phyloP scores from a whole-genome alignment of 176 grass and related monocot species.

The Avena eriantha region DNA sequence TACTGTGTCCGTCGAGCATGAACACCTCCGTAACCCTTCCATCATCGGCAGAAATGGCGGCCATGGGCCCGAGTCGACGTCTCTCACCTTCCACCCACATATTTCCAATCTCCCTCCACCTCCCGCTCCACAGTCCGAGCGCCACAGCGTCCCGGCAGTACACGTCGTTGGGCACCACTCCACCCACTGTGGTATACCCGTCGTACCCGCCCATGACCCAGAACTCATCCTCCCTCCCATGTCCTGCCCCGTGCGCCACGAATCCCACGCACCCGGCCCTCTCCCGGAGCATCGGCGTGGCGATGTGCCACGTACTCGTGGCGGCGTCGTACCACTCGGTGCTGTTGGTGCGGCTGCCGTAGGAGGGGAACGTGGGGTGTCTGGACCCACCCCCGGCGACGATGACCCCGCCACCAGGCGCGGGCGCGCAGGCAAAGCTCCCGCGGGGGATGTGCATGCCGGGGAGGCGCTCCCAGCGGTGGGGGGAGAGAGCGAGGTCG shows the following conservation, averaged over 20 bases:
- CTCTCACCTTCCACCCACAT: conserved; percentile 90
- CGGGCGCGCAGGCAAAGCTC: conserved; percentile 68
- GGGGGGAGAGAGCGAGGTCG: conserved; percentile 58
- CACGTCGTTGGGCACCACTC: conserved; percentile 75
- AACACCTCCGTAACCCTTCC: conserved; percentile 64
- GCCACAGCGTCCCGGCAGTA: conserved; percentile 81
- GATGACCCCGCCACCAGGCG: conserved; percentile 46
- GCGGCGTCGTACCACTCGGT: conserved; percentile 62
- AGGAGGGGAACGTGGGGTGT: conserved; percentile 72
- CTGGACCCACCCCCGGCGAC: conserved; percentile 82
- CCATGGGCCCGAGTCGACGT: conserved; percentile 59
- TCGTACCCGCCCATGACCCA: conserved; percentile 98
- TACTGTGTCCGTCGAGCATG: conserved; percentile 66
- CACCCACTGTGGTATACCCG: conserved; percentile 61
- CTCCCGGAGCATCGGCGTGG: conserved; percentile 60
- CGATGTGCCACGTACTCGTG: conserved; percentile 52
- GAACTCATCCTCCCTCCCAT: conserved; percentile 71
- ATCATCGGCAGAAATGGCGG: conserved; percentile 56
- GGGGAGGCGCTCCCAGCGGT: conserved; percentile 65
- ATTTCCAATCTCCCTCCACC: conserved; percentile 75
- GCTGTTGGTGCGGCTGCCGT: conserved; percentile 71
- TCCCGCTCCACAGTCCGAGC: conserved; percentile 67
- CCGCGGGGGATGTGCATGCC: conserved; percentile 77
- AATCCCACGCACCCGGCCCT: conserved; percentile 83
- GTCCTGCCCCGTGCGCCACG: conserved; percentile 40